Evolutionary conservation across 1,284 basidiomycete genomes (phyloP).

Genomic region (Thelephora terrestris): DNA sequence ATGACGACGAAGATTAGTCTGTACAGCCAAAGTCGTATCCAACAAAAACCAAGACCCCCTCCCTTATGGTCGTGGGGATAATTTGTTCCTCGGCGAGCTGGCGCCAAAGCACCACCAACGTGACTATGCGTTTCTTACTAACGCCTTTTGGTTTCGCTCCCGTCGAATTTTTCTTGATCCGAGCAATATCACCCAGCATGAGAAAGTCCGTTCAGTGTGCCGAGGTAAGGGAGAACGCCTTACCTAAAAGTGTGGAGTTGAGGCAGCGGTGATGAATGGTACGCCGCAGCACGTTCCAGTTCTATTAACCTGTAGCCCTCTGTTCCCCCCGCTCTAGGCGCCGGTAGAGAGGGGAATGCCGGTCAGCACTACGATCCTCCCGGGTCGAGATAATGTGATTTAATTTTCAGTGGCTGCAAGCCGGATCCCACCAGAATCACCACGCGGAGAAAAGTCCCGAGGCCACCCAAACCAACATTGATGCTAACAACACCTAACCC

Average conservation of each 20-base stretch:
- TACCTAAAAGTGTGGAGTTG: slow-evolving; percentile 82
- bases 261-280: slow-evolving; percentile 61
- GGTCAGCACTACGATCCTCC: background rate
- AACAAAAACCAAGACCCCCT: too few relatives aligned
- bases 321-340: background rate
- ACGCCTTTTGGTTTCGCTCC: slow-evolving; percentile 35
- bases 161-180: slow-evolving; percentile 63
- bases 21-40: too few relatives aligned
- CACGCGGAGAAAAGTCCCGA: slow-evolving; percentile 35
- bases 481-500: slow-evolving; percentile 64
- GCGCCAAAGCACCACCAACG: too few relatives aligned
- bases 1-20: too few relatives aligned
- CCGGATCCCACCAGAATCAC: too few relatives aligned
- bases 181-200: slow-evolving; percentile 63
- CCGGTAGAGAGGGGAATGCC: too few relatives aligned
- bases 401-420: background rate
- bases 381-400: background rate
- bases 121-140: slow-evolving; percentile 25
- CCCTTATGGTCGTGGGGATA: too few relatives aligned
- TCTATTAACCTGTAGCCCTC: slow-evolving; percentile 67
- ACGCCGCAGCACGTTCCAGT: slow-evolving; percentile 74
- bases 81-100: too few relatives aligned
- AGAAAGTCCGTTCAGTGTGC: slow-evolving; percentile 4
- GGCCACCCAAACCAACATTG: slow-evolving; percentile 78
- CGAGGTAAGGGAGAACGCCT: slow-evolving; percentile 8